Conservation (phyloP, 2,329 filamentous ascomycete species). For the Fusarium longipes region DNA sequence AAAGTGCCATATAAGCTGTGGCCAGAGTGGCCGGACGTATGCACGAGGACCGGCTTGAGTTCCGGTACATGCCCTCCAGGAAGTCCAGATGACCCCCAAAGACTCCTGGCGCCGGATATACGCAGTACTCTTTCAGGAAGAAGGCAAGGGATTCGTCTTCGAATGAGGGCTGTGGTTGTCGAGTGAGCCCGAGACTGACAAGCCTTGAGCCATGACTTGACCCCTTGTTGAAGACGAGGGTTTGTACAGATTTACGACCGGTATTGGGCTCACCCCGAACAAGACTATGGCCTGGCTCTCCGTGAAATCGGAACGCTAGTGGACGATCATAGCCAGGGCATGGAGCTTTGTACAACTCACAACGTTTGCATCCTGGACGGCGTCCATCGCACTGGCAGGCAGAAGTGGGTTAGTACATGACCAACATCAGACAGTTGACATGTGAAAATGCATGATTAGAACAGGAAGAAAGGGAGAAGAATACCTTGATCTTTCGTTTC, state of each 20-base stretch:
- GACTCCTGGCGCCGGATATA: conserved; percentile 15
- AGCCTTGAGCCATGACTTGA: neutral
- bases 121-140: conserved; percentile 28
- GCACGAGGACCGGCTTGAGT: conserved; percentile 18
- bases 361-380: conserved; percentile 31
- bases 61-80: conserved; percentile 20
- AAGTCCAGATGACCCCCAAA: conserved; percentile 29
- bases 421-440: neutral
- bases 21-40: conserved; percentile 28
- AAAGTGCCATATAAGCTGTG: conserved; percentile 28
- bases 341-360: conserved; percentile 28
- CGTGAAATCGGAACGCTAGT: conserved; percentile 33
- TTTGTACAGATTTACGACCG: neutral
- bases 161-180: conserved; percentile 34
- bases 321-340: conserved; percentile 37
- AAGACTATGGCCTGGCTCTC: conserved; percentile 27
- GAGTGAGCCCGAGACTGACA: conserved; percentile 1
- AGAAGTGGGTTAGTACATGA: neutral
- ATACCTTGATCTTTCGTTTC: conserved; percentile 34
- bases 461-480: neutral
- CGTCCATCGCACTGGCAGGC: conserved; percentile 27
- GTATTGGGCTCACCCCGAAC: neutral
- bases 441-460: too few species aligned
- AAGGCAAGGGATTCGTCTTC: conserved; percentile 28
- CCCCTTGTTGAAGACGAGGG: neutral